A percentile compares a stretch with the other conserved stretches of the same genome.
phyloP scores from a whole-genome alignment of 1,284 basidiomycete genomes.

The Blastosporella zonata region DNA sequence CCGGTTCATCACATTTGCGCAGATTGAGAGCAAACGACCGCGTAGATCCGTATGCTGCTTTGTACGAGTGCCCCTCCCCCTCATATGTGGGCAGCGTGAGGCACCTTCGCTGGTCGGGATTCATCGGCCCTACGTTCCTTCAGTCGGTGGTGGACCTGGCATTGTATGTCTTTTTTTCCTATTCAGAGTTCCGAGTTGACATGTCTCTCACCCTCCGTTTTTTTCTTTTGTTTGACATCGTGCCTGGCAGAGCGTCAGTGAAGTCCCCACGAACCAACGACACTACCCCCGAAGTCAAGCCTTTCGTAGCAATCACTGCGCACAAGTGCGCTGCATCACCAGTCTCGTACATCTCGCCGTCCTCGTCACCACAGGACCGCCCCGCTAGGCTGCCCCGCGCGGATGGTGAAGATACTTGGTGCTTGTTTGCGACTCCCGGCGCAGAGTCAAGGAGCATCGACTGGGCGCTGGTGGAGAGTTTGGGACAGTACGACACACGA shows the following conservation, averaged over 20 bases:
- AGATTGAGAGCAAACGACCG: constrained; percentile 43
- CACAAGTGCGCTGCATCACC: constrained; percentile 39
- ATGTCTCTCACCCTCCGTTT: background rate
- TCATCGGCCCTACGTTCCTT: constrained; percentile 50
- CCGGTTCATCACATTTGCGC: background rate
- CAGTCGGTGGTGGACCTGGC: constrained; percentile 43
- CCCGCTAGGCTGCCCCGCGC: constrained; percentile 38
- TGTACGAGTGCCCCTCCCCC: constrained; percentile 45
- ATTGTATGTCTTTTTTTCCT: constrained; percentile 31
- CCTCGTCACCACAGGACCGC: constrained; percentile 10
- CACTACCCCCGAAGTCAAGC: background rate
- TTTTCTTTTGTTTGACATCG: background rate
- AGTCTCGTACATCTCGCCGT: constrained; percentile 43
- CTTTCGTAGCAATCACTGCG: constrained; percentile 33
- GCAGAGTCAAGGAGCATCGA: constrained; percentile 17
- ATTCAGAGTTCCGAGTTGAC: background rate
- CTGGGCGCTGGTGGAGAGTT: constrained; percentile 45
- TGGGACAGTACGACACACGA: constrained; percentile 48
- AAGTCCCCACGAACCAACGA: constrained; percentile 8
- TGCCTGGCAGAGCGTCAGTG: constrained; percentile 3
- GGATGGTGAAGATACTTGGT: constrained; percentile 52
- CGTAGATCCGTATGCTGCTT: constrained; percentile 43
- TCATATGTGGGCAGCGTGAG: constrained; percentile 42
- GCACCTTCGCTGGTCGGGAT: constrained; percentile 57
- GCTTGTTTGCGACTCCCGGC: constrained; percentile 32